Evolutionary conservation across 148 eudicot genomes (phyloP).

Genomic region (Chenopodium formosanum): DNA sequence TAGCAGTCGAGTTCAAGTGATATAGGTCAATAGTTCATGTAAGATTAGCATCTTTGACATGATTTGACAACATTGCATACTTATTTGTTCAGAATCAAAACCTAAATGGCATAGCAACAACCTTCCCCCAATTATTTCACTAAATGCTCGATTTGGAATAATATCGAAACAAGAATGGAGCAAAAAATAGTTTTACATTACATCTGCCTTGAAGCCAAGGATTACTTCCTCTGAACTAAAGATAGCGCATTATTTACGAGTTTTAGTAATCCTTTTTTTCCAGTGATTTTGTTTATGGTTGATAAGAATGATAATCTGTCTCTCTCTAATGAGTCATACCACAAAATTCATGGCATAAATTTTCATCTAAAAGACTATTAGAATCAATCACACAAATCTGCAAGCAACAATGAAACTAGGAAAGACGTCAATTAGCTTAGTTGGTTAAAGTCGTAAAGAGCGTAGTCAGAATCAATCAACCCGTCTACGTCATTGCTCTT

Average conservation of each 20-base stretch:
- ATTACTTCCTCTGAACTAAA: not conserved
- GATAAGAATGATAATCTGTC: not conserved
- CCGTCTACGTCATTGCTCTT: too few relatives aligned
- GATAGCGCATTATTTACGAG: not conserved
- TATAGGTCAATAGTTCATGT: not conserved
- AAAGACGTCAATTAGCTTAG: not conserved
- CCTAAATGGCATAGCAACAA: not conserved
- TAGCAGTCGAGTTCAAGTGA: not conserved
- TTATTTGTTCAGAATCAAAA: not conserved
- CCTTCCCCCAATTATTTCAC: not conserved
- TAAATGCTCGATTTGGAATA: not conserved
- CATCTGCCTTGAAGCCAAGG: not conserved
- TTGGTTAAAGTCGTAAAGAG: not conserved
- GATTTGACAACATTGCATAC: not conserved
- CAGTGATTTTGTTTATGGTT: not conserved
- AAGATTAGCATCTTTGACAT: not conserved
- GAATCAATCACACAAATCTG: not conserved
- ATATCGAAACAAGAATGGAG: not conserved
- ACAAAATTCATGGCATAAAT: not conserved
- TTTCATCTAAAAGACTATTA: not conserved
- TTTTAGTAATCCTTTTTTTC: not conserved
- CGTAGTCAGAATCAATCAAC: too few relatives aligned
- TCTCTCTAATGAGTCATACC: not conserved
- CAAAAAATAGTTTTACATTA: not conserved
- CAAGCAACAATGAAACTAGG: not conserved